Base-by-base conservation (phyloP, 2,329 filamentous ascomycete genomes). In the Fusarium humuli region DNA sequence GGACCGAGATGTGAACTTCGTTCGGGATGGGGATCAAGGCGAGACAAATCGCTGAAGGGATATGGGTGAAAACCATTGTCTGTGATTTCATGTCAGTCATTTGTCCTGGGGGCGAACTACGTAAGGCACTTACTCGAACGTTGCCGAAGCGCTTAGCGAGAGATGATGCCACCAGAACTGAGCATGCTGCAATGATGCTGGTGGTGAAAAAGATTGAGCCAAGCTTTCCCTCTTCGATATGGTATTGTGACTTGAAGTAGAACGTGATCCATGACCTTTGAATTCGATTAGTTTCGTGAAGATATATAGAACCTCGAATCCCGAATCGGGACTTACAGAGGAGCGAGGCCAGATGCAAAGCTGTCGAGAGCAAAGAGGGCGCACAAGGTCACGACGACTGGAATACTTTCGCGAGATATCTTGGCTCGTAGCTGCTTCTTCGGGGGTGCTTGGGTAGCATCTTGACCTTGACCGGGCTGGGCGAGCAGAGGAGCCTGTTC, bases 11-110 rank as follows among this genome's bases (percentile, higher is more conserved):
- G 13, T 81, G 81, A 1, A 89, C 79, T 6, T 83, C 81, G 22
- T 81, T 77, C 1, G 90, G 88, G 1, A 90, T 73, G 0, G 89
- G 87, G 23, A 93, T 87, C 22, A 93, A 78, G 16, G 87, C 82
- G 3, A 93, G 84, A 69, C 89, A 90, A 27, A 93, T 79, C 10
- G 91, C 83, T 0, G 90, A 92, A 0, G 91, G 91, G 1, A 93
- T 81, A 71, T 93, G 91, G 0, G 91, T 92, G 74, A 92, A 91
- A 11, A 92, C 90, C 91, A 93, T 93, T 2, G 91, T 92, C 83
- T 89, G 65, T 63, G 1, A 18, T 6, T 1, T n/a, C 10, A 5
- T 0, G 29, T 58, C 8, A 60, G 45, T 63, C 25, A 34, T 5
- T n/a, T 16, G 13, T 16, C 62, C n/a, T 6, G 0, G 0, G 3